Evolutionary conservation across 192 early-diverging fungal species (phyloP), one percentile per base, ranked within the genome.

Genomic region (Helicostylum pulchrum): DNA sequence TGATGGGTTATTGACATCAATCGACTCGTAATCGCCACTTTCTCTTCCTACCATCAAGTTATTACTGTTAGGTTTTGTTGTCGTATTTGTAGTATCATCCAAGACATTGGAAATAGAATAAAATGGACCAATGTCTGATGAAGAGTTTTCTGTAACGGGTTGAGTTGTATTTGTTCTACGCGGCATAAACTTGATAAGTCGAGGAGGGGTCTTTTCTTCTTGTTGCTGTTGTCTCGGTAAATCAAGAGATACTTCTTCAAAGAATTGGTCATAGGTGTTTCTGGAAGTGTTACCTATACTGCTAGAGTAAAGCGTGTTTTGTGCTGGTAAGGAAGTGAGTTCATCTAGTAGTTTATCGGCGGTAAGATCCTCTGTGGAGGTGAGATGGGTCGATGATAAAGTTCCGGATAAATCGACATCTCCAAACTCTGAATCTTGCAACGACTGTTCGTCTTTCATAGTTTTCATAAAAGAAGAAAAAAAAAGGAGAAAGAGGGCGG

Each of bases 191-290:
- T 66, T 66, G 43, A 75, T 58, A 4, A 70, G 45, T 31, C 65
- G 69, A 14, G 67, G 55, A 48, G 62, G 49, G 0, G 55, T 50
- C 15, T 53, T 34, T 2, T 21, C 32, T 15, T 42, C 5, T 19
- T 39, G 19, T 51, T 42, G 68, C 17, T 23, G 20, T 17, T 69
- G 66, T n/a, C 74, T 53, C 46, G 74, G 74, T 7, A 76, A 50
- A 36, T 76, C 74, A 9, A 76, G 43, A 5, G 74, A 76, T 17
- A 76, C 74, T 49, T 76, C 74, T 51, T 76, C 74, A 68, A 76
- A 76, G 14, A 76, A 64, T 17, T 76, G 69, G 14, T 76, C 74
- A 12, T 76, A 76, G 3, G 19, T 59, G 7, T 36, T 59, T 58
- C 58, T 67, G n/a, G 48, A 32, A 20, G 20, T 42, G 6, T 44